Conservation (phyloP, 768 basidiomycete species). For the Cyathus striatus region DNA sequence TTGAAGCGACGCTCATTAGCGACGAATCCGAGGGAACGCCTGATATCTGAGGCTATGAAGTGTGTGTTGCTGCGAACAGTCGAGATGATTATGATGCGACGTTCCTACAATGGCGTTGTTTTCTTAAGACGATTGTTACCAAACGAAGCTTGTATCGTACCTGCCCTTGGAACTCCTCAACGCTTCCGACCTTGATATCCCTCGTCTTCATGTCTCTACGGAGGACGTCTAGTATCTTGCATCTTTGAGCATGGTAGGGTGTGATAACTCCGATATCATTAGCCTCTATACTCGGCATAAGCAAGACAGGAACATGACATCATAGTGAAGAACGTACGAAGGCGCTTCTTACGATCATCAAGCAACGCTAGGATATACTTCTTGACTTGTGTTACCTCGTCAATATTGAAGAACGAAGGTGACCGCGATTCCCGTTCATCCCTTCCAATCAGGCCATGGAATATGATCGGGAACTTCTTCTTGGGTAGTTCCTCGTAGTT, state of each 20-base stretch:
- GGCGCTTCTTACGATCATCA: constrained; percentile 27
- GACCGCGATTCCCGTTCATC: constrained; percentile 51
- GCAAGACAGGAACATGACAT: not conserved
- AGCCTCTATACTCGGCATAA: constrained; percentile 16
- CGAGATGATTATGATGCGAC: constrained; percentile 51
- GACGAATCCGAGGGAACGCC: constrained; percentile 54
- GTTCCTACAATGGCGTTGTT: constrained; percentile 34
- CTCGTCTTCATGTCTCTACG: constrained; percentile 20
- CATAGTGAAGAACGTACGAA: constrained; percentile 38
- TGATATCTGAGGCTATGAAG: constrained; percentile 43
- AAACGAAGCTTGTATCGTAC: constrained; percentile 27
- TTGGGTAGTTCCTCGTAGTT: constrained; percentile 31
- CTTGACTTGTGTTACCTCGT: constrained; percentile 47
- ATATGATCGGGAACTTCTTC: constrained; percentile 49
- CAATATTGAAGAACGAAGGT: constrained; percentile 62
- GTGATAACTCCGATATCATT: constrained; percentile 63
- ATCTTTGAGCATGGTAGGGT: constrained; percentile 60
- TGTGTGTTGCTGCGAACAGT: constrained; percentile 52
- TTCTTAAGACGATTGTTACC: too few relatives aligned
- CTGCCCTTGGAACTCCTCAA: constrained; percentile 70
- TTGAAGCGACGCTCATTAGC: constrained; percentile 53
- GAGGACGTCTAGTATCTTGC: constrained; percentile 41
- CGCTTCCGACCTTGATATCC: constrained; percentile 57
- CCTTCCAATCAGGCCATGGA: constrained; percentile 49
- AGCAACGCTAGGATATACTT: constrained; percentile 34